Evolutionary conservation across 768 basidiomycete genomes (phyloP), one percentile per base, ranked within the genome.

Genomic region (Hydnomerulius pinastri): DNA sequence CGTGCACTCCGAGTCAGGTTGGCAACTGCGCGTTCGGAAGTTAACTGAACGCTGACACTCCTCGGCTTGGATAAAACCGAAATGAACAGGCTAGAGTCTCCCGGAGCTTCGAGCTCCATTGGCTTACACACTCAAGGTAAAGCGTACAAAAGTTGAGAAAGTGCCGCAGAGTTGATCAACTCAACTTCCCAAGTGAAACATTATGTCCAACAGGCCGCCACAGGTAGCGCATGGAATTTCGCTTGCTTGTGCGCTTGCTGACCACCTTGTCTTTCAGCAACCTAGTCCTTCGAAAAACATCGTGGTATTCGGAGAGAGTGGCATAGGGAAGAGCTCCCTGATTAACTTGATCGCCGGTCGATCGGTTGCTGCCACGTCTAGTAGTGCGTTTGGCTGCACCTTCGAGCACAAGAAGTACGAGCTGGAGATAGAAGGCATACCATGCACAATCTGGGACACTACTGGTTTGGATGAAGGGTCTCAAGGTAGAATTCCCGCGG

Each of bases 321-420:
- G 65, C 2, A 60, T 73, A 35, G 64, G 69, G 28, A 77, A 78
- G 53, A 73, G 75, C 57, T 74, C 71, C n/a, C 58, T 75, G 47
- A 58, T 78, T 45, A 74, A 76, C 58, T 66, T 75, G 67, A 56
- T 78, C 38, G 61, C 60, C 46, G 62, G 61, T 59, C 74, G 48
- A 62, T 75, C 58, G 72, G 73, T 60, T 23, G 73, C 73, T 25
- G 43, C 46, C 0, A 63, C 66, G 17, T 73, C 72, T 5, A 68
- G 64, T 45, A 57, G 57, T 39, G 68, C 64, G 9, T 59, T 55
- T 21, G 70, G 72, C 4, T 72, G 66, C 54, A 75, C 74, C 18
- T 71, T 70, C 39, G 43, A 57, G 11, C 64, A 67, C 46, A 43
- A 46, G 38, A 51, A 58, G 7, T 65, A 71, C 62, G 50, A 58